Conservation (phyloP, 2,329 filamentous ascomycete genomes). For the Xylariales sp. region DNA sequence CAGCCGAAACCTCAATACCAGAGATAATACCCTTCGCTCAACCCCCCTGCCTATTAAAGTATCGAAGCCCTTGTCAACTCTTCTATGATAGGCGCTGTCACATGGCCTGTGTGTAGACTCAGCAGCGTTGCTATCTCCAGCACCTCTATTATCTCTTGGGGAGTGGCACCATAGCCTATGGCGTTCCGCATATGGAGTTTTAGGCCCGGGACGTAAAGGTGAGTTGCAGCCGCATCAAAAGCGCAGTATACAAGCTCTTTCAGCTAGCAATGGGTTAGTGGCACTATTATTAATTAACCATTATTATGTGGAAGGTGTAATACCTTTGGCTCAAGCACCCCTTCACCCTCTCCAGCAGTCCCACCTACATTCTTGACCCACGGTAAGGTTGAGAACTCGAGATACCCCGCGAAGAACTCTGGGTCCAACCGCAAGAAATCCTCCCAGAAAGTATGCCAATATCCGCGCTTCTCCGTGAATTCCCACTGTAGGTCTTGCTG, state of each 20-base stretch:
- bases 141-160: constrained; percentile 61
- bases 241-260: constrained; percentile 62
- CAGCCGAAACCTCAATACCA: background rate
- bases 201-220: constrained; percentile 59
- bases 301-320: background rate
- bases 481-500: constrained; percentile 55
- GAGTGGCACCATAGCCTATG: constrained; percentile 57
- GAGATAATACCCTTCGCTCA: background rate
- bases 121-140: constrained; percentile 56
- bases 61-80: constrained; percentile 32
- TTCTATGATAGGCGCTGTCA: constrained; percentile 48
- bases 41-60: background rate
- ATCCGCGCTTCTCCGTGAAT: constrained; percentile 58
- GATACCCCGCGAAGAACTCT: constrained; percentile 61
- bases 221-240: constrained; percentile 60
- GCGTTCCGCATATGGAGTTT: constrained; percentile 63
- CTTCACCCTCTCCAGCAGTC: constrained; percentile 28
- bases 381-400: constrained; percentile 58
- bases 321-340: constrained; percentile 58
- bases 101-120: constrained; percentile 48
- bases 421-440: constrained; percentile 57
- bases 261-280: constrained; percentile 37
- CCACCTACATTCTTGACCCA: constrained; percentile 50
- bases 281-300: background rate
- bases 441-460: constrained; percentile 60